Evolutionary conservation across 2,329 filamentous ascomycete species (phyloP), one percentile per base, ranked within the genome.

Genomic region (Byssothecium circinans): DNA sequence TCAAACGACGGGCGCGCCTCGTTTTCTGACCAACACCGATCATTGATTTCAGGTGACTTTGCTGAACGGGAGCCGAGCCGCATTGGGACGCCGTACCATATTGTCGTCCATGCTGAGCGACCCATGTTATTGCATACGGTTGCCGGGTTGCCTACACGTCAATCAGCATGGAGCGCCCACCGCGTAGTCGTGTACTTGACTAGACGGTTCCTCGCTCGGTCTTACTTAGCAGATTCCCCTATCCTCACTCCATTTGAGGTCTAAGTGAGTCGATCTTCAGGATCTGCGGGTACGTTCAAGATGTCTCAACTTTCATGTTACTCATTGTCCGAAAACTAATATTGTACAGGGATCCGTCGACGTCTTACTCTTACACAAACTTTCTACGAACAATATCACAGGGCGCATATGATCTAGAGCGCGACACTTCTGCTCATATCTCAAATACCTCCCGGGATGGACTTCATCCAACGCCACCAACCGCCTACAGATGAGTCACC

Each of bases 401-500:
- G n/a, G n/a, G n/a, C n/a, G n/a, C n/a, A n/a, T n/a, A n/a, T n/a
- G n/a, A n/a, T n/a, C n/a, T n/a, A n/a, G n/a, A n/a, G n/a, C n/a
- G n/a, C n/a, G n/a, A n/a, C n/a, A n/a, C n/a, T n/a, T n/a, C n/a
- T n/a, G n/a, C n/a, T n/a, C n/a, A n/a, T n/a, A n/a, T n/a, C n/a
- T n/a, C n/a, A n/a, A n/a, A n/a, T n/a, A n/a, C n/a, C n/a, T n/a
- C n/a, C n/a, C n/a, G n/a, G n/a, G n/a, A 56, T 56, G 51, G 30
- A 45, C 27, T 53, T 49, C 27, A 64, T 66, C 30, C 27, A 38
- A 11, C 61, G 61, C 11, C 34, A 36, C 17, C 47, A 54, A 29
- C 43, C 41, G 11, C 57, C 61, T 1, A 57, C 56, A 18, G 61
- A 66, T 19, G 50, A 58, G 12, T 54, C 45, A 7, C 48, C 62